A percentile compares a stretch with the other conserved stretches of the same genome.
phyloP scores from a whole-genome alignment of 768 basidiomycete genomes.

The Xerocomus potaroensis region DNA sequence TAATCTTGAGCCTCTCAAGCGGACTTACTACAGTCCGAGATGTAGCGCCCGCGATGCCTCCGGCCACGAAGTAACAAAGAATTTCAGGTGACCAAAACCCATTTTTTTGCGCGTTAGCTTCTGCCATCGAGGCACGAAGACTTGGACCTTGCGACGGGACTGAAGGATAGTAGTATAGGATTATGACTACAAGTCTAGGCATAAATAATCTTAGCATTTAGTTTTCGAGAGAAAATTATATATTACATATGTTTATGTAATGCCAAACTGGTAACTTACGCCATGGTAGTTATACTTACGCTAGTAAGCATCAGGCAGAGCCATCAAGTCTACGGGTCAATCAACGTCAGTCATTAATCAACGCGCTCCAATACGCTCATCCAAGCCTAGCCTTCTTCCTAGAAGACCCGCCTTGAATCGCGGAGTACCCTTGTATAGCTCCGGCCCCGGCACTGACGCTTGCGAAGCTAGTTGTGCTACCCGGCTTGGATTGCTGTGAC shows the following conservation, averaged over 20 bases:
- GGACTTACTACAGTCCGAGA: slow-evolving; percentile 92
- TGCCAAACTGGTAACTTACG: too few relatives aligned
- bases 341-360: too few relatives aligned
- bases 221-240: too few relatives aligned
- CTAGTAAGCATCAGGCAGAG: too few relatives aligned
- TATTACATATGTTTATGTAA: too few relatives aligned
- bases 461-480: slow-evolving; percentile 59
- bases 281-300: too few relatives aligned
- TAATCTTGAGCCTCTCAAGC: slow-evolving; percentile 91
- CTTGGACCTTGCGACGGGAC: slow-evolving; percentile 9
- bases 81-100: slow-evolving; percentile 30
- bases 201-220: background rate
- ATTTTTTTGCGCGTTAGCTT: slow-evolving; percentile 23
- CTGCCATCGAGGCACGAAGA: slow-evolving; percentile 18
- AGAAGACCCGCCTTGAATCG: slow-evolving; percentile 35
- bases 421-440: slow-evolving; percentile 26
- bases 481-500: slow-evolving; percentile 44
- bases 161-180: background rate
- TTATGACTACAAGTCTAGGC: too few relatives aligned
- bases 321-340: too few relatives aligned
- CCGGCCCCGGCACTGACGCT: slow-evolving; percentile 56
- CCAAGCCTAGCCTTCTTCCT: slow-evolving; percentile 62
- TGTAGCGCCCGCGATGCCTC: slow-evolving; percentile 55
- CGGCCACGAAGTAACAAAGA: slow-evolving; percentile 51
- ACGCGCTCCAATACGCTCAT: slow-evolving; percentile 24